These are phyloP conservation scores for Lodderomyces pseudojiufengensis DNA, from an alignment of 1,139 yeast genomes.

Conservation along the genomic window DNA sequence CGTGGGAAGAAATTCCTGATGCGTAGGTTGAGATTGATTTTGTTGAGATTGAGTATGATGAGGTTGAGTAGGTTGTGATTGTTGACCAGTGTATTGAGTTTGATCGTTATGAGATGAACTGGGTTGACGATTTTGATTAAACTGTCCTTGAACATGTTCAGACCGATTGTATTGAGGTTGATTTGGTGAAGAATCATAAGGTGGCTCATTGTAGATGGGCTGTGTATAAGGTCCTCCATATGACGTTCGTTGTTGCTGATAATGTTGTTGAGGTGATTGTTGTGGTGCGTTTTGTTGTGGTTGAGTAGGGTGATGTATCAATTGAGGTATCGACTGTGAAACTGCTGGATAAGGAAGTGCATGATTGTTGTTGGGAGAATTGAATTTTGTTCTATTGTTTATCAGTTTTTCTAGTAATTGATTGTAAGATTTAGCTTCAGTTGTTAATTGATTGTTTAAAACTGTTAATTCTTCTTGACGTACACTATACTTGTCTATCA, in stretches of 20 bases:
- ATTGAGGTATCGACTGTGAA: conserved; percentile 5
- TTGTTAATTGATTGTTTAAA: conserved; percentile 65
- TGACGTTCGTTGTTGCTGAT: conserved; percentile 4
- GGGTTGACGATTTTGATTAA: not conserved
- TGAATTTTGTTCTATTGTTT: conserved; percentile 18
- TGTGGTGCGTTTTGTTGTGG: conserved; percentile 3
- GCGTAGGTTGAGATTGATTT: conserved; percentile 3
- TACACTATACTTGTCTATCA: conserved; percentile 70
- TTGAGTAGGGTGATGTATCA: not conserved
- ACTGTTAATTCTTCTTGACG: conserved; percentile 71
- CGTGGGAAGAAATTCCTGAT: conserved; percentile 1
- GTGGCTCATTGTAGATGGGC: conserved; percentile 1
- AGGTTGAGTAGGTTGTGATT: not conserved
- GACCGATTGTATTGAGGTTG: not conserved
- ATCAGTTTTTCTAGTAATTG: conserved; percentile 58
- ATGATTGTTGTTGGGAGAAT: conserved; percentile 7
- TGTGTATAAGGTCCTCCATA: no score
- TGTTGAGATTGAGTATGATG: conserved; percentile 20
- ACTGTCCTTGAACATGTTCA: no score
- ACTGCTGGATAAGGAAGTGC: conserved; percentile 12
- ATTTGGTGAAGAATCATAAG: conserved; percentile 5
- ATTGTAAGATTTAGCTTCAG: conserved; percentile 68
- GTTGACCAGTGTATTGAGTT: conserved; percentile 3
- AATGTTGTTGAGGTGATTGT: conserved; percentile 6
- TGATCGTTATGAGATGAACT: conserved; percentile 14